Base-by-base conservation (phyloP, 345 rosid genomes). In the Gossypium herbaceum region DNA sequence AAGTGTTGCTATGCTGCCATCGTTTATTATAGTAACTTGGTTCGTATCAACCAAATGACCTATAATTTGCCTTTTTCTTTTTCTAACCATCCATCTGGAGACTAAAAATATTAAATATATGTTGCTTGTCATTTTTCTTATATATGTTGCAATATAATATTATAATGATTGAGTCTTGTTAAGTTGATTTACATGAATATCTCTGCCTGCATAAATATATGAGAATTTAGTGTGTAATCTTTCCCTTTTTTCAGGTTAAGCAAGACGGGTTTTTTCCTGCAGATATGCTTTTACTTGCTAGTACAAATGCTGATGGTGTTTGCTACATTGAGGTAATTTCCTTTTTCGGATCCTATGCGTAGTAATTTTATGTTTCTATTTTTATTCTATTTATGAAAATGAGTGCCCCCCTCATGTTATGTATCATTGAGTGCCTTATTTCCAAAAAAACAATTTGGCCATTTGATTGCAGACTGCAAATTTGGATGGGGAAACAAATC, bases 401-500 rank as follows among this genome's bases (percentile, higher is more conserved):
- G 27, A 62, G 10, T 73, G 60, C 22, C 50, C 15, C 43, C 13
- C 72, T 73, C 16, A 41, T 78, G 62, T 48, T 44, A 39, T 55
- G 25, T 60, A n/a, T 47, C 10, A 2, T 69, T 59, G 24, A 9
- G 19, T 77, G 39, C 9, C 60, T 68, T 52, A 43, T 71, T 51
- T 74, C 19, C 9, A 0, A 59, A 44, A 55, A 73, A 48, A 34
- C 2, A 15, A 51, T 41, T 77, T 73, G 78, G 29, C 68, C 64
- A 77, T 83, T 71, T 79, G 84, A 41, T 62, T 79, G 81, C 82
- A 96, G 99, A 96, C 99, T 73, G 93, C 99, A 81, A 96, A 96
- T 81, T 89, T 96, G 82, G 99, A 96, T 64, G 99, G 99, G 59
- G 99, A 96, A 89, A 96, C 99, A 75, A 96, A 96, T 86, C 86